Conservation (phyloP, 495 filamentous ascomycete species). For the Bombardia bombarda region DNA sequence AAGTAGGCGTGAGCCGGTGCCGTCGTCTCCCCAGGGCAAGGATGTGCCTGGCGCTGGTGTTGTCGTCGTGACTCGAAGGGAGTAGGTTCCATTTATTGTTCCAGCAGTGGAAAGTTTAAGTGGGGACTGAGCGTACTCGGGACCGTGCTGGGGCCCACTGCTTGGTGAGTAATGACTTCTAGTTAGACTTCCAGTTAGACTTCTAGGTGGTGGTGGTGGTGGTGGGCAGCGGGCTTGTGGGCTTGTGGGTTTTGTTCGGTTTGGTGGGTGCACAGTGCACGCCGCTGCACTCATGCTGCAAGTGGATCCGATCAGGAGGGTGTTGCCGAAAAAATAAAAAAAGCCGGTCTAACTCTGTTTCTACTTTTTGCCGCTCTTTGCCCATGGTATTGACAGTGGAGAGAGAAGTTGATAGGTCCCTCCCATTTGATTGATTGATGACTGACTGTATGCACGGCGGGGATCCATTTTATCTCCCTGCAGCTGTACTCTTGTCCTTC, state of each 20-base stretch:
- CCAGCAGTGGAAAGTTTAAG: slow-evolving; percentile 23
- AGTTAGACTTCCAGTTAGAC: too few species aligned
- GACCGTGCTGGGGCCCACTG: background rate
- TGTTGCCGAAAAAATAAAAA: too few species aligned
- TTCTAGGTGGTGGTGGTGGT: too few species aligned
- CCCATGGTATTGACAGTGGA: too few species aligned
- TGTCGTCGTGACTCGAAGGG: slow-evolving; percentile 21
- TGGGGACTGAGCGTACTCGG: slow-evolving; percentile 17
- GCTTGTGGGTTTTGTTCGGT: too few species aligned
- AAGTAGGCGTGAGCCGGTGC: slow-evolving; percentile 1
- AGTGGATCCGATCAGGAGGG: too few species aligned
- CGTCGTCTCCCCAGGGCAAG: slow-evolving; percentile 11
- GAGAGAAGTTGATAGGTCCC: too few species aligned
- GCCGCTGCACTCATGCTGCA: too few species aligned
- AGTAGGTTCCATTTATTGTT: slow-evolving; percentile 20
- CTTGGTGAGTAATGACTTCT: too few species aligned
- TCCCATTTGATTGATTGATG: too few species aligned
- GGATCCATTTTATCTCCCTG: background rate
- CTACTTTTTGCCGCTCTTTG: background rate
- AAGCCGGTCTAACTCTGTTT: slow-evolving; percentile 7
- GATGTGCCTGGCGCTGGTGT: slow-evolving; percentile 13
- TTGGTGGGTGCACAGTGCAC: too few species aligned
- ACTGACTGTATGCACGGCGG: background rate
- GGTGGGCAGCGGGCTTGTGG: background rate
- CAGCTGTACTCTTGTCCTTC: background rate